A percentile compares a stretch with the other conserved stretches of the same genome.
These are phyloP conservation scores for Gnomoniopsis smithogilvyi DNA, from an alignment of 2,329 filamentous ascomycete genomes.

Conservation along the genomic window DNA sequence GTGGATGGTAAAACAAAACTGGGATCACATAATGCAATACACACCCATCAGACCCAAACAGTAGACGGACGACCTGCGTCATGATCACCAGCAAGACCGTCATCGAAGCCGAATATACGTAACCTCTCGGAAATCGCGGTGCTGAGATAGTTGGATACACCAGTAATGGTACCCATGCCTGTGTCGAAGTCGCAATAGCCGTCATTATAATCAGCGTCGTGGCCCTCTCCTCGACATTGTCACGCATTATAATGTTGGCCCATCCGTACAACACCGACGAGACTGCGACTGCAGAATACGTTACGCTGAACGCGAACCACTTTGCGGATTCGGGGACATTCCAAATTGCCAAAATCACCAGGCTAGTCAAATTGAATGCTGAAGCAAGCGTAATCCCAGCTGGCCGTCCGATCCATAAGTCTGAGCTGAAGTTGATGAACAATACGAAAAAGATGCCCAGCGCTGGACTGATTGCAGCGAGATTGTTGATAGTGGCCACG, in stretches of 20 bases:
- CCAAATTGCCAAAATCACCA: conserved; percentile 54
- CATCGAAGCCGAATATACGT: conserved; percentile 19
- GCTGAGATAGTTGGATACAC: conserved; percentile 45
- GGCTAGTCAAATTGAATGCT: conserved; percentile 47
- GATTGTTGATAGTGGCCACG: conserved; percentile 44
- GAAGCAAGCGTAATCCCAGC: conserved; percentile 53
- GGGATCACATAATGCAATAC: no score
- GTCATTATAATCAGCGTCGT: conserved; percentile 51
- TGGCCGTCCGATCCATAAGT: conserved; percentile 47
- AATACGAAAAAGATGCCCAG: conserved; percentile 56
- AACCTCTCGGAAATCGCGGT: conserved; percentile 41
- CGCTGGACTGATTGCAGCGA: conserved; percentile 49
- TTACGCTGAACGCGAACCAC: conserved; percentile 53
- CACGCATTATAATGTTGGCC: conserved; percentile 48
- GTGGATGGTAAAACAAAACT: no score
- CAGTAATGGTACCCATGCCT: conserved; percentile 53
- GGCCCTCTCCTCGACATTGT: conserved; percentile 43
- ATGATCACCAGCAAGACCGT: conserved; percentile 6
- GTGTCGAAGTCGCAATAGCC: conserved; percentile 49
- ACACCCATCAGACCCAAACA: conserved; percentile 11
- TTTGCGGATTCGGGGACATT: conserved; percentile 51
- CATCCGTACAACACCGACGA: conserved; percentile 55
- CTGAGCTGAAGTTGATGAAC: conserved; percentile 50
- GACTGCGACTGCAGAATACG: conserved; percentile 47
- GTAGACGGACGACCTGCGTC: not conserved